These are phyloP conservation scores for Bassia scoparia DNA, from an alignment of 148 eudicot genomes.

Conservation along the genomic window DNA sequence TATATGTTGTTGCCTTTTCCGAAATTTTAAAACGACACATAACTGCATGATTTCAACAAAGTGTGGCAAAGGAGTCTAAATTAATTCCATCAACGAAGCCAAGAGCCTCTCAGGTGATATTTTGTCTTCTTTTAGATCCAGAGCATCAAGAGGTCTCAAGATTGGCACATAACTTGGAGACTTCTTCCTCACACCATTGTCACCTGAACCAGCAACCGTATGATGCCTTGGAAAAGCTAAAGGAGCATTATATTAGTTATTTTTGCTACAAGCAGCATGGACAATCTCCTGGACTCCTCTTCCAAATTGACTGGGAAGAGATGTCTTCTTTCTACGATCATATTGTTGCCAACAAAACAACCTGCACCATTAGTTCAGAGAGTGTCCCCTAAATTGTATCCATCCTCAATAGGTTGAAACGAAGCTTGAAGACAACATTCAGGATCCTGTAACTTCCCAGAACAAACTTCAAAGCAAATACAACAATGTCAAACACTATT, in stretches of 20 bases:
- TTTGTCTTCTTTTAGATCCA: slow-evolving; percentile 33
- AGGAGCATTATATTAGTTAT: slow-evolving; percentile 54
- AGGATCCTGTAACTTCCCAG: slow-evolving; percentile 72
- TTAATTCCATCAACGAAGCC: slow-evolving; percentile 51
- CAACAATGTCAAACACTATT: slow-evolving; percentile 42
- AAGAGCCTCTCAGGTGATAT: slow-evolving; percentile 36
- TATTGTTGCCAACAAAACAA: slow-evolving; percentile 58
- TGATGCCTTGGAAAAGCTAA: slow-evolving; percentile 49
- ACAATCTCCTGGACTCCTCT: slow-evolving; percentile 68
- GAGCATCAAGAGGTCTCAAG: slow-evolving; percentile 44
- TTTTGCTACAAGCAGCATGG: slow-evolving; percentile 42
- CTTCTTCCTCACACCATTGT: slow-evolving; percentile 57
- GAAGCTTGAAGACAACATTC: slow-evolving; percentile 72
- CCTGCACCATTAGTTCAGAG: slow-evolving; percentile 63
- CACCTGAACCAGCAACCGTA: slow-evolving; percentile 48
- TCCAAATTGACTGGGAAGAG: slow-evolving; percentile 36
- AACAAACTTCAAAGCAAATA: slow-evolving; percentile 59
- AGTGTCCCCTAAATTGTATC: slow-evolving; percentile 54
- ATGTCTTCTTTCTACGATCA: slow-evolving; percentile 46
- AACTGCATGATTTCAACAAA: slow-evolving; percentile 64
- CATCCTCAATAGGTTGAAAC: slow-evolving; percentile 48
- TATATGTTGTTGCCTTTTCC: too few species aligned
- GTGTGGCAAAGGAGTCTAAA: slow-evolving; percentile 45
- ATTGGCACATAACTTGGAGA: slow-evolving; percentile 71
- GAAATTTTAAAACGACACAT: too few species aligned